A percentile compares a stretch with the other conserved stretches of the same genome.
These are phyloP conservation scores for Fraxinus baroniana DNA, from an alignment of 305 asterid genomes.

Conservation along the genomic window DNA sequence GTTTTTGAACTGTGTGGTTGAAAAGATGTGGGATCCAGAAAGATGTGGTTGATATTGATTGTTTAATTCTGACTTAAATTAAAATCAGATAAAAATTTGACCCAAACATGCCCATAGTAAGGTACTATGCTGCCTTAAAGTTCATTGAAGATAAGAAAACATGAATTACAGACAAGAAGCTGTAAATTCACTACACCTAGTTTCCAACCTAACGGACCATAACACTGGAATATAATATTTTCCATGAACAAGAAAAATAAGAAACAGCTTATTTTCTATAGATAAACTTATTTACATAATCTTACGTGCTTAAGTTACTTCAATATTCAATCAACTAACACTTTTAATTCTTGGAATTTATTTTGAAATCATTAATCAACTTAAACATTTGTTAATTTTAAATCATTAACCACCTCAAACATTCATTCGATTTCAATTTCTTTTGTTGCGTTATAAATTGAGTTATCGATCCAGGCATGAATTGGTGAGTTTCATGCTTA, in stretches of 20 bases:
- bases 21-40: too few relatives aligned
- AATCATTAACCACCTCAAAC: background rate
- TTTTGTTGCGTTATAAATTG: background rate
- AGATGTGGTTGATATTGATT: too few relatives aligned
- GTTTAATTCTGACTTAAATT: too few relatives aligned
- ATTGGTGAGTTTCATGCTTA: background rate
- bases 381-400: background rate
- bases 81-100: too few relatives aligned
- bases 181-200: background rate
- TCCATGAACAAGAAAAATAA: background rate
- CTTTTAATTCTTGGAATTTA: background rate
- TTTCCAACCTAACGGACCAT: background rate
- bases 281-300: background rate
- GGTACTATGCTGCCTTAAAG: background rate
- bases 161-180: background rate
- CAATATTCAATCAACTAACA: background rate
- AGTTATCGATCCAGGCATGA: background rate
- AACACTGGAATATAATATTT: background rate
- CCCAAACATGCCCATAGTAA: too few relatives aligned
- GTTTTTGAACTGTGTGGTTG: too few relatives aligned
- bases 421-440: background rate
- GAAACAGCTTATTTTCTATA: background rate
- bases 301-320: background rate
- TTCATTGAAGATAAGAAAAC: background rate
- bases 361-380: background rate